phyloP scores from a whole-genome alignment of 2,329 filamentous ascomycete species.

The Pseudocercospora musae region DNA sequence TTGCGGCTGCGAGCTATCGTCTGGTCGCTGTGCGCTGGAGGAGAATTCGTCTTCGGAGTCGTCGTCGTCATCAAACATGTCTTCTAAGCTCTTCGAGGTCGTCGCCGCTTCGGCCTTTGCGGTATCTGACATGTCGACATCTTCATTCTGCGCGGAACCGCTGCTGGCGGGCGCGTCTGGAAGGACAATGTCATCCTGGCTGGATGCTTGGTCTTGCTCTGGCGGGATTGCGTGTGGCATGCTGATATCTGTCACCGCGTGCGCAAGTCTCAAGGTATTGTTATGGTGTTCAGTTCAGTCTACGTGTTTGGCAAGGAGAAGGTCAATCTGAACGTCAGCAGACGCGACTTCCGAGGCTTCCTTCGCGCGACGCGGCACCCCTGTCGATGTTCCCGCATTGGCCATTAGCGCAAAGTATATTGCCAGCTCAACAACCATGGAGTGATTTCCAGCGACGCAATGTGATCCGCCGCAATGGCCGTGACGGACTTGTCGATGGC shows the following conservation, averaged over 20 bases:
- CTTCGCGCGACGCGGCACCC: slow-evolving; percentile 1
- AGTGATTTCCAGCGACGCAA: background rate
- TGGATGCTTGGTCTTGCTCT: slow-evolving; percentile 23
- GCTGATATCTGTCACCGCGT: background rate
- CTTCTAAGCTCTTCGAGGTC: slow-evolving; percentile 44
- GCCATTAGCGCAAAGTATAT: background rate
- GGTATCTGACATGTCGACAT: slow-evolving; percentile 20
- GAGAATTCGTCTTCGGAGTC: slow-evolving; percentile 52
- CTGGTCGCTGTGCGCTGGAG: slow-evolving; percentile 51
- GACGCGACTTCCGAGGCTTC: slow-evolving; percentile 3
- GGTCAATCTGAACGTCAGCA: background rate
- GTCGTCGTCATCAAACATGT: slow-evolving; percentile 58
- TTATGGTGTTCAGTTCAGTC: background rate
- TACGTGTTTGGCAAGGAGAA: background rate
- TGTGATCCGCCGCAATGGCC: slow-evolving; percentile 4
- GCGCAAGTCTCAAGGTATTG: background rate
- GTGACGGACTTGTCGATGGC: slow-evolving; percentile 7
- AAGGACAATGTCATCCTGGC: slow-evolving; percentile 34
- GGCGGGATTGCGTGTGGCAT: slow-evolving; percentile 49
- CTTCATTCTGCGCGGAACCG: slow-evolving; percentile 19
- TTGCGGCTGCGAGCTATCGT: slow-evolving; percentile 39
- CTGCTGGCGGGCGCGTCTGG: slow-evolving; percentile 30
- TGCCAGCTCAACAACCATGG: background rate
- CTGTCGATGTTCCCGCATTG: background rate
- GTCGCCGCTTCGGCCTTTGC: slow-evolving; percentile 8